phyloP scores from a whole-genome alignment of 1,284 basidiomycete species.

The Pseudozyma thailandica region DNA sequence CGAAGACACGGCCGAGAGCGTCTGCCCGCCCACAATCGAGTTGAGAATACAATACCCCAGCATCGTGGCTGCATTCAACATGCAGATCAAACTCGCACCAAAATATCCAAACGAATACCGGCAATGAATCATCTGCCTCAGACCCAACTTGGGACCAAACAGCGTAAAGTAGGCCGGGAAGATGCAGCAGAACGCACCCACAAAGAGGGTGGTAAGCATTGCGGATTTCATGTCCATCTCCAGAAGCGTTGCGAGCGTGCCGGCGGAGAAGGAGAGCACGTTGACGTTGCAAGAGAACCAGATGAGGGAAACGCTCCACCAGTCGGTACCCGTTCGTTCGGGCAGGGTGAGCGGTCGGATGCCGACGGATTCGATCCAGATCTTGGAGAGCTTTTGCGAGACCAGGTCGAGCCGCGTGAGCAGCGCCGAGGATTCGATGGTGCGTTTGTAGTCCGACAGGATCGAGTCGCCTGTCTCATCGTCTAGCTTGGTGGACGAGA shows the following conservation, averaged over 20 bases:
- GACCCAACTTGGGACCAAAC: conserved; percentile 75
- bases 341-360: conserved; percentile 48
- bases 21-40: conserved; percentile 71
- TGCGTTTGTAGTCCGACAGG: conserved; percentile 32
- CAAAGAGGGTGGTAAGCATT: conserved; percentile 67
- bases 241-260: conserved; percentile 73
- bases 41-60: conserved; percentile 73
- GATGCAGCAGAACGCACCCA: conserved; percentile 67
- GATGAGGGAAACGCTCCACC: conserved; percentile 69
- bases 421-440: conserved; percentile 17
- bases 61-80: conserved; percentile 65
- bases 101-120: conserved; percentile 74
- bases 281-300: conserved; percentile 65
- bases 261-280: conserved; percentile 73
- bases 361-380: conserved; percentile 46
- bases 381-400: conserved; percentile 19
- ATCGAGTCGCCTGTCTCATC: conserved; percentile 24
- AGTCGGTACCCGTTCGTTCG: conserved; percentile 61
- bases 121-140: conserved; percentile 74
- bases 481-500: not conserved
- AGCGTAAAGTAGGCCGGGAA: conserved; percentile 55
- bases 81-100: conserved; percentile 73
- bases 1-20: conserved; percentile 69
- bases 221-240: conserved; percentile 72
- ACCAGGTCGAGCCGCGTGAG: conserved; percentile 28